Base-by-base conservation (phyloP, 2,329 filamentous ascomycete species). In the Xylaria sp. region DNA sequence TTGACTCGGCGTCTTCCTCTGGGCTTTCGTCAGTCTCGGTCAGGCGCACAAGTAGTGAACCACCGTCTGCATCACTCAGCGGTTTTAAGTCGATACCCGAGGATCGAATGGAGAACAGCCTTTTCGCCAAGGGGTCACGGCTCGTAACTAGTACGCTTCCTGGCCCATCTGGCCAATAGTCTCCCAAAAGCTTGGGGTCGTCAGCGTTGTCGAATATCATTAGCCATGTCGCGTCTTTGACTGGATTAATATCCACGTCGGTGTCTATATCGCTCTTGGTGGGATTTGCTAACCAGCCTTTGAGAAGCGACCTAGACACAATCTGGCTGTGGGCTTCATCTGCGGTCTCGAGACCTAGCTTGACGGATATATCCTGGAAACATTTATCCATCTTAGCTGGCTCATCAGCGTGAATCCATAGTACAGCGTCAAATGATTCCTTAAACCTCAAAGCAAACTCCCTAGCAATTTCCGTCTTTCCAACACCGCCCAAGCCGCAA, bases 121-220 rank as follows among this genome's bases (percentile, higher is more conserved):
- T 64, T 63, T 66, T 69, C 15, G 67, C 60, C 52, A 71, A 60
- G 33, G 69, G 69, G 51, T 71, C 61, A 7, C 71, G 69, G 40
- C 71, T 73, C 14, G 71, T 73, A 37, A 73, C 67, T 1, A 73
- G 66, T 28, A 72, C 58, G 33, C 66, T 69, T 17, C 71, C 71
- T 17, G 19, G 51, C 11, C 68, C 67, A 17, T 54, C 19, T 4
- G 70, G 71, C 71, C 69, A 71, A 57, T 67, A 73, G 31, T 71
- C 68, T 9, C 28, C 60, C 1, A 73, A 57, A 28, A 72, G 67
- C 28, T 60, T 62, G 25, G 65, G 70, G 45, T 70, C 61, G 54
- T 70, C 66, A 17, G 64, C 70, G 40, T 69, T 69, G 57, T 73
- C 70, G 50, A 70, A 70, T n/a, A 73, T 61, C 21, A 73, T 38